Conservation (phyloP, 495 filamentous ascomycete genomes). For the Evansstolkia leycettana region DNA sequence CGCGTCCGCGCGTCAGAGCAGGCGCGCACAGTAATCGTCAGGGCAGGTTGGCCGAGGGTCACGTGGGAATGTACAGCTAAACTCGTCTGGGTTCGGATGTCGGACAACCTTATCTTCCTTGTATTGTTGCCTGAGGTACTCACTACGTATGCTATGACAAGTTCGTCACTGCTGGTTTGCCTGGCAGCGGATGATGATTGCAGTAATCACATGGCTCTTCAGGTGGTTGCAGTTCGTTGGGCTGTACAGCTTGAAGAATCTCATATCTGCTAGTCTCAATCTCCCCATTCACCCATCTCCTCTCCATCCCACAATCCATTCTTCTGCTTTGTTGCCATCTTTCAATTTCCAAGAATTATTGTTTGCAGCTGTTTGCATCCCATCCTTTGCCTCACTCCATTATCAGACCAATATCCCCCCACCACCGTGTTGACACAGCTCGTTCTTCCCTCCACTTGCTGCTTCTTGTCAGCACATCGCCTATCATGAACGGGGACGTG, state of each 20-base stretch:
- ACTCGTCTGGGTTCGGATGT: not conserved
- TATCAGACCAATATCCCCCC: not conserved
- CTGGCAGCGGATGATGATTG: slow-evolving; percentile 1
- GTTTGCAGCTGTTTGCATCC: slow-evolving; percentile 31
- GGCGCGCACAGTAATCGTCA: too few relatives aligned
- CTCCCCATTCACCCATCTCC: too few relatives aligned
- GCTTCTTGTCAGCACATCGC: not conserved
- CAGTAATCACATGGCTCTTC: too few relatives aligned
- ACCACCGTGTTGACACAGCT: slow-evolving; percentile 1
- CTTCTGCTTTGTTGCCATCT: too few relatives aligned
- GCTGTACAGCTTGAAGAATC: too few relatives aligned
- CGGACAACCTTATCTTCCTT: slow-evolving; percentile 5
- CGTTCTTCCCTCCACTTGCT: not conserved
- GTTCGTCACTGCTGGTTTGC: slow-evolving; percentile 8
- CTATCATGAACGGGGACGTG: slow-evolving; percentile 51
- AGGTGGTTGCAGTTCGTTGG: too few relatives aligned
- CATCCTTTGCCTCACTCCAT: slow-evolving; percentile 8
- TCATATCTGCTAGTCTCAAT: too few relatives aligned
- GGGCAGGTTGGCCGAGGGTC: too few relatives aligned
- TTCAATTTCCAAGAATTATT: not conserved
- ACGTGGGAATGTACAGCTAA: too few relatives aligned
- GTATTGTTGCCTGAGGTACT: too few relatives aligned
- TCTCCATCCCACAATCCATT: too few relatives aligned
- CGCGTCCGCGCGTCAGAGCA: slow-evolving; percentile 12
- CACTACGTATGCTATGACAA: too few relatives aligned